Evolutionary conservation across 768 basidiomycete genomes (phyloP).

Genomic region (Auricularia sp.): DNA sequence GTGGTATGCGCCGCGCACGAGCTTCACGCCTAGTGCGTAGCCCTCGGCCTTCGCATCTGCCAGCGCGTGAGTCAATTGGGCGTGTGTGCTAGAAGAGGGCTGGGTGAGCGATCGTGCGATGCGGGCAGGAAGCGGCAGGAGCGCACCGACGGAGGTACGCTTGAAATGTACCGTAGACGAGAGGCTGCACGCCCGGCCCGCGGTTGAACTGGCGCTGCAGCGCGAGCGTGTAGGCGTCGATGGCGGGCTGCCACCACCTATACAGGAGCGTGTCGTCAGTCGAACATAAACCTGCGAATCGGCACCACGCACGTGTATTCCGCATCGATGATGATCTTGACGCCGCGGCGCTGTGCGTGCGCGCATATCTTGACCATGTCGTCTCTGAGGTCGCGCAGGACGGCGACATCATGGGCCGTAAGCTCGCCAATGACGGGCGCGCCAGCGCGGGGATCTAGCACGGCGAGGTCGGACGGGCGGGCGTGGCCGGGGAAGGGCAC

Average conservation of each 20-base stretch:
- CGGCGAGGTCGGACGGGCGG: constrained; percentile 44
- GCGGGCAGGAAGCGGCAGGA: constrained; percentile 7
- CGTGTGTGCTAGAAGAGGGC: neutral
- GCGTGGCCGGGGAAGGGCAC: constrained; percentile 67
- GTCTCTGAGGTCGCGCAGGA: constrained; percentile 49
- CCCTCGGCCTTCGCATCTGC: constrained; percentile 51
- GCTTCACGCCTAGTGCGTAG: constrained; percentile 80
- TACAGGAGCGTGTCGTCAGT: too few relatives aligned
- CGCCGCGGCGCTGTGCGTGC: constrained; percentile 48
- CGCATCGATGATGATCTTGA: constrained; percentile 74
- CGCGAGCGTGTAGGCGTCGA: constrained; percentile 68
- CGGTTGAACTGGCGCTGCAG: constrained; percentile 74
- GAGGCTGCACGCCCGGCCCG: constrained; percentile 40
- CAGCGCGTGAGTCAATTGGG: constrained; percentile 45
- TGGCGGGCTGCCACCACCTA: constrained; percentile 47
- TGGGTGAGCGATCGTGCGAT: neutral
- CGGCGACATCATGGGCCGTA: constrained; percentile 44
- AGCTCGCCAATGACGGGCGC: constrained; percentile 20
- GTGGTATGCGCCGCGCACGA: constrained; percentile 91
- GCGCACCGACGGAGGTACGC: constrained; percentile 68
- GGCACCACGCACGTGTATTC: constrained; percentile 42
- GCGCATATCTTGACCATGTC: constrained; percentile 57
- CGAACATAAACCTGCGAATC: too few relatives aligned
- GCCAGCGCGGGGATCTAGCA: constrained; percentile 27
- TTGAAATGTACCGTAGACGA: constrained; percentile 82